Base-by-base conservation (phyloP, 139 green algal genomes). In the Auxenochlorella pyrenoidosa region DNA sequence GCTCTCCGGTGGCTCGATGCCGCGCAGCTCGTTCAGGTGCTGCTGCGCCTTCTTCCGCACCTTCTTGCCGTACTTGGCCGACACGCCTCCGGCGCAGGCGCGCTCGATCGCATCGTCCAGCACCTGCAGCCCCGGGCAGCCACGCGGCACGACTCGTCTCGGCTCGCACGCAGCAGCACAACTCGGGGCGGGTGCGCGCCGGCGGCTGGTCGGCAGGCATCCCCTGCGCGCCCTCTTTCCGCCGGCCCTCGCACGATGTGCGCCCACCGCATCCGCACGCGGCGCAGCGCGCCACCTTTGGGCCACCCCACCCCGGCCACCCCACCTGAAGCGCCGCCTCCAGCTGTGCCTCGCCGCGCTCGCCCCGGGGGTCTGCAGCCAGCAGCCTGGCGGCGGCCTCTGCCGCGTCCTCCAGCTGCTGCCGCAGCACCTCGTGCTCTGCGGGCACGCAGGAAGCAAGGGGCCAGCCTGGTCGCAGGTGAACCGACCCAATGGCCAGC, bases 11-110 rank as follows among this genome's bases (percentile, higher is more conserved):
- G 84, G 75, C 26, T 60, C 28, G 3, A 88, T 86, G 60, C 78
- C 78, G 16, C 73, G 68, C 43, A 77, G 26, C 51, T 47, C 60
- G 51, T 93, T 91, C 40, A 93, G 79, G 66, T 87, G 51, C 51
- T 44, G 34, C 38, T 93, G 89, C 86, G 93, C 73, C 58, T 91
- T 90, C 80, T 85, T 86, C 51, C 92, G 88, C 47, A 95, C 86
- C 76, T 95, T 95, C 83, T 95, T 95, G 51, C 83, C 91, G 75
- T 95, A 95, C 92, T 95, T 95, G 32, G 88, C 92, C 24, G 75
- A 87, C 54, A 95, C 92, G 4, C 86, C 83, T 5, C 6, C 86
- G 2, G 60, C 86, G 16, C 51, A 65, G 12, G 92, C 92, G 1
- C 24, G 32, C 60, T 84, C 63, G 26, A 95, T 92, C 8, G 76